phyloP scores from a whole-genome alignment of 1,284 basidiomycete genomes.

The Malassezia furfur region DNA sequence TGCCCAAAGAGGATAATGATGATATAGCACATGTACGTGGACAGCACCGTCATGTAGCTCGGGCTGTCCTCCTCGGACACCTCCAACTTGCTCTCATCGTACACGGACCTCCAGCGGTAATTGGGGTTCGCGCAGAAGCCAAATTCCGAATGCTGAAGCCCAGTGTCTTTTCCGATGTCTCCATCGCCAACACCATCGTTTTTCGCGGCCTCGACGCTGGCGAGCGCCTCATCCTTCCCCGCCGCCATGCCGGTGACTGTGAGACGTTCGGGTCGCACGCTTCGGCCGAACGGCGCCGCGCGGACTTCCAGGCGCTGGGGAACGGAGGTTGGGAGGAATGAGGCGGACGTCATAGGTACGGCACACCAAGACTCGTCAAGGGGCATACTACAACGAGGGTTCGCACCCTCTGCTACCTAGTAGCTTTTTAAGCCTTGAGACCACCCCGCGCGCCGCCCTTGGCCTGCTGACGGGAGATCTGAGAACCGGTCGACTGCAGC shows the following conservation, averaged over 20 bases:
- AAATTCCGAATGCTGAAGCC: conserved; percentile 63
- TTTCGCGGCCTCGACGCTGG: background rate
- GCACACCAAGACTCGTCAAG: background rate
- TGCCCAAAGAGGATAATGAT: conserved; percentile 70
- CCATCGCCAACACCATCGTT: background rate
- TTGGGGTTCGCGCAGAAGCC: conserved; percentile 67
- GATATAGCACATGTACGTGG: conserved; percentile 63
- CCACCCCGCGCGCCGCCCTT: conserved; percentile 58
- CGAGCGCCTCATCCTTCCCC: background rate
- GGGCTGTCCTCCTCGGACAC: conserved; percentile 58
- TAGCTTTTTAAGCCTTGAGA: conserved; percentile 24
- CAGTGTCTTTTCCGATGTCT: background rate
- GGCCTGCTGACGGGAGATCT: conserved; percentile 89
- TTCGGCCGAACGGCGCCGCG: background rate
- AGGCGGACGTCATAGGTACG: background rate
- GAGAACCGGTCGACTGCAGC: conserved; percentile 50
- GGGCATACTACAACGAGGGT: conserved; percentile 15
- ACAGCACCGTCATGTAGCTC: conserved; percentile 77
- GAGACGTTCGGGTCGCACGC: background rate
- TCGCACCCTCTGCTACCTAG: conserved; percentile 11
- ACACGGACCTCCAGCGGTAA: conserved; percentile 61
- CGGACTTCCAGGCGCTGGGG: no score
- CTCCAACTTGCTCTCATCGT: conserved; percentile 48
- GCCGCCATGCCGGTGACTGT: background rate
- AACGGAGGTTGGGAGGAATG: no score